Evolutionary conservation across 495 filamentous ascomycete genomes (phyloP).

Genomic region (Talaromyces proteolyticus): DNA sequence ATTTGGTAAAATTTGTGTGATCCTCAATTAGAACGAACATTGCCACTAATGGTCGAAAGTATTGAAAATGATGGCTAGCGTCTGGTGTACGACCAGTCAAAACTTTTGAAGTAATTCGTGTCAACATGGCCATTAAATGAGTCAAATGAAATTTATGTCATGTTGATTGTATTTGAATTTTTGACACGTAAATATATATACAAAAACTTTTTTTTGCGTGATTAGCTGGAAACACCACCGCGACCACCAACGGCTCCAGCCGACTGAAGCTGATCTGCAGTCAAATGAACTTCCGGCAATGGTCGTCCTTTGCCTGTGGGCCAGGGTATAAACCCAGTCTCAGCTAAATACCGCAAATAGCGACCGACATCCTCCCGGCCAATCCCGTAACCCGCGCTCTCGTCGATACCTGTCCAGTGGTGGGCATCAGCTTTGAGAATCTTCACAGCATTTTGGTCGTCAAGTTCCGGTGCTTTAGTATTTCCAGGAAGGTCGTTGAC

Average conservation of each 20-base stretch:
- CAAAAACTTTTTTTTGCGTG: not conserved
- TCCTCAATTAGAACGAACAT: too few relatives aligned
- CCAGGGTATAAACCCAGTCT: constrained; percentile 60
- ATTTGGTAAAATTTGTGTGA: too few relatives aligned
- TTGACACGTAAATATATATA: not conserved
- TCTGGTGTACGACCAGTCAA: too few relatives aligned
- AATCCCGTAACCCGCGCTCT: constrained; percentile 56
- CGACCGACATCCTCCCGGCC: constrained; percentile 62
- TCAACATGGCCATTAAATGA: too few relatives aligned
- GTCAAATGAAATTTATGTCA: too few relatives aligned
- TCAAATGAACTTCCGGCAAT: constrained; percentile 41
- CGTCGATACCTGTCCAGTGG: constrained; percentile 58
- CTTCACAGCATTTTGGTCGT: constrained; percentile 63
- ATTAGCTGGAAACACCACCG: constrained; percentile 19
- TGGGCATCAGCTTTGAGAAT: constrained; percentile 54
- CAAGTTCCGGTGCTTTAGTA: constrained; percentile 75
- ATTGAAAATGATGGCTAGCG: too few relatives aligned
- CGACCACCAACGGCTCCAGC: constrained; percentile 43
- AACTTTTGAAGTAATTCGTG: too few relatives aligned
- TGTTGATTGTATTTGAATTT: too few relatives aligned
- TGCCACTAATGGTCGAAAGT: too few relatives aligned
- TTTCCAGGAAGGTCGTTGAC: constrained; percentile 70
- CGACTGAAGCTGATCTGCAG: constrained; percentile 45
- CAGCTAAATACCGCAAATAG: constrained; percentile 68
- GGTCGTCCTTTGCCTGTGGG: constrained; percentile 43